Base-by-base conservation (phyloP, 225 moss, liverwort and hornwort genomes). In the Rhytidiadelphus loreus region DNA sequence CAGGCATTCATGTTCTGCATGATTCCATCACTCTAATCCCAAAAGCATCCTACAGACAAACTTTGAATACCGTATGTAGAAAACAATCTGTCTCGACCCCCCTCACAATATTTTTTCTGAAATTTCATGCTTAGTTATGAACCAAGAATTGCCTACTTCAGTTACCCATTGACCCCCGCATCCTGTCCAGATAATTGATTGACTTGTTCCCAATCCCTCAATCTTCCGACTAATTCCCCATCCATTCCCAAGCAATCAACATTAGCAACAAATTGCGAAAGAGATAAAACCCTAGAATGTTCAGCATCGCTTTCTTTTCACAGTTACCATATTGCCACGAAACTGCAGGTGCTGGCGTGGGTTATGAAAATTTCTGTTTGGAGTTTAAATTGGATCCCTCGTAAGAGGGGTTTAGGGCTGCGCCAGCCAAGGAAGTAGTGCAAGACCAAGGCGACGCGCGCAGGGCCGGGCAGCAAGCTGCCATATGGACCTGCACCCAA, bases 371-470 rank as follows among this genome's bases (percentile, higher is more conserved):
- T n/a, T n/a, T n/a, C n/a, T 17, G 18, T 39, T 79, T 79, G 18
- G 7, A 18, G 1, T 39, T 26, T 7, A 0, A 4, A 28, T 58
- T 58, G 79, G 79, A 11, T 57, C 28, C 57, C 39, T 79, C 18
- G 3, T 28, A 17, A 28, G 58, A 79, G 39, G 56, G 15, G 16
- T 9, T 4, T 3, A 93, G 63, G 78, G 70, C 18, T 70, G 88
- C 84, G 83, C 74, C 86, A 5, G 86, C 88, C 83, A 56, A 28
- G 86, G 80, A 89, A 3, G 12, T 29, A 91, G 82, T 89, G 89
- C 89, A 66, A 87, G 3, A 81, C 89, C 87, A 60, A 80, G 87
- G 87, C 87, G 89, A 91, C 84, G 80, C 84, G 0, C 87, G 52
- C 80, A 21, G 43, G n/a, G n/a, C n/a, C n/a, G n/a, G 21, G 52